Percentiles rank a stretch among this genome's conserved stretches.
phyloP scores from a whole-genome alignment of 768 basidiomycete species.

The Suillus occidentalis region DNA sequence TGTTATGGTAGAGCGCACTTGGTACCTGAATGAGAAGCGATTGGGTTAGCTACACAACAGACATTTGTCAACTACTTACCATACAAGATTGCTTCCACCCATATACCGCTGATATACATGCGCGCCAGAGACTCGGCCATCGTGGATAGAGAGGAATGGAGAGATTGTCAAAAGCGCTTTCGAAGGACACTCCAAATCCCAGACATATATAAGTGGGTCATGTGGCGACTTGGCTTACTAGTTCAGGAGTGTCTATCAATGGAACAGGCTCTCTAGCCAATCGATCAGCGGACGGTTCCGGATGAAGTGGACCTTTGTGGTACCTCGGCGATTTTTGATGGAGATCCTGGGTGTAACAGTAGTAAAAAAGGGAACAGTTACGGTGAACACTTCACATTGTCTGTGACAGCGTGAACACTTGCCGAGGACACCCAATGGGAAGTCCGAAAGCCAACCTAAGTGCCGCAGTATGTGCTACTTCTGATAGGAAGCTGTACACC shows the following conservation, averaged over 20 bases:
- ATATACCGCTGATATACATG: constrained; percentile 9
- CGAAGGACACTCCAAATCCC: neutral
- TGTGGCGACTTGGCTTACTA: neutral
- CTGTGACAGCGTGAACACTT: neutral
- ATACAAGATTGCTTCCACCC: constrained; percentile 17
- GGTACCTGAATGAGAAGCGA: neutral
- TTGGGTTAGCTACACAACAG: neutral
- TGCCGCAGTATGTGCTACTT: neutral
- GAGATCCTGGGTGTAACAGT: neutral
- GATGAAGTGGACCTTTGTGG: neutral
- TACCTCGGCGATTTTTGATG: neutral
- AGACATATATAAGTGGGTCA: neutral
- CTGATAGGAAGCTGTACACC: neutral
- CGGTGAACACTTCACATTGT: neutral
- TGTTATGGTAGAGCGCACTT: neutral
- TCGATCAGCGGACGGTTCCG: neutral
- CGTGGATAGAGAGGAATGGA: neutral
- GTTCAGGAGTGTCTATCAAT: neutral
- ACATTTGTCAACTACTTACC: constrained; percentile 13
- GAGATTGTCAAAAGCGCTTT: neutral
- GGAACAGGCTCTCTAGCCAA: neutral
- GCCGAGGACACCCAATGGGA: neutral
- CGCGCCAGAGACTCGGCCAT: constrained; percentile 12
- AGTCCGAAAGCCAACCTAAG: neutral
- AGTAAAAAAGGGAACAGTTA: neutral